A percentile compares a stretch with the other conserved stretches of the same genome.
Evolutionary conservation across 768 basidiomycete species (phyloP).

Genomic region (Multifurca ochricompacta): DNA sequence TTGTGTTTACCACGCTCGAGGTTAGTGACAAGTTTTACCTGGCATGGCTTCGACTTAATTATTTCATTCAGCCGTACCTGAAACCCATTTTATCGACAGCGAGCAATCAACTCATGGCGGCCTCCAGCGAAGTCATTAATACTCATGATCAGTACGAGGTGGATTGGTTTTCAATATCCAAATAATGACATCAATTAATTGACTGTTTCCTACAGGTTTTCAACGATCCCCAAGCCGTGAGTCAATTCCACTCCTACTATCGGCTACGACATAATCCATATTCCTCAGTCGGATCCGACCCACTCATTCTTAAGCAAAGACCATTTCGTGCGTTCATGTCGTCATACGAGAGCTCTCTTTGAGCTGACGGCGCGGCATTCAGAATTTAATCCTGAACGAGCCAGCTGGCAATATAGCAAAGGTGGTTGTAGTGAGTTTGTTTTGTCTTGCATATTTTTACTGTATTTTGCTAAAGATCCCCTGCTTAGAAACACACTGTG

Average conservation of each 20-base stretch:
- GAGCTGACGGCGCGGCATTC: not conserved
- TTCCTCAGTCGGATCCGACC: conserved; percentile 67
- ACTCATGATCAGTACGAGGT: conserved; percentile 76
- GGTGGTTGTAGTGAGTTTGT: conserved; percentile 48
- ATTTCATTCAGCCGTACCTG: conserved; percentile 54
- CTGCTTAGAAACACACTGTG: conserved; percentile 50
- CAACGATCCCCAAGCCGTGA: conserved; percentile 69
- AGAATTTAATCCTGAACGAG: conserved; percentile 78
- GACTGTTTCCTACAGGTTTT: conserved; percentile 41
- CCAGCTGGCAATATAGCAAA: conserved; percentile 71
- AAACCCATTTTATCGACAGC: conserved; percentile 72
- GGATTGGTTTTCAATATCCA: conserved; percentile 4
- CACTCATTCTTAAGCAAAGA: conserved; percentile 88
- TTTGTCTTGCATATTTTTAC: not conserved
- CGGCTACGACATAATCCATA: not conserved
- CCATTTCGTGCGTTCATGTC: conserved; percentile 60
- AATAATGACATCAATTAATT: not conserved
- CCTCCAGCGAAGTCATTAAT: conserved; percentile 72
- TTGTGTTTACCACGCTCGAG: conserved; percentile 80
- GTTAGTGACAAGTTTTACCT: conserved; percentile 28
- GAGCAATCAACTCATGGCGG: conserved; percentile 49
- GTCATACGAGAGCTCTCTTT: conserved; percentile 10
- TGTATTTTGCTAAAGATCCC: not conserved
- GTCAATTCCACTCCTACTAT: conserved; percentile 29
- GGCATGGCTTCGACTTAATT: not conserved